Conservation (phyloP, 2,329 filamentous ascomycete genomes). For the Exserohilum rostratum region DNA sequence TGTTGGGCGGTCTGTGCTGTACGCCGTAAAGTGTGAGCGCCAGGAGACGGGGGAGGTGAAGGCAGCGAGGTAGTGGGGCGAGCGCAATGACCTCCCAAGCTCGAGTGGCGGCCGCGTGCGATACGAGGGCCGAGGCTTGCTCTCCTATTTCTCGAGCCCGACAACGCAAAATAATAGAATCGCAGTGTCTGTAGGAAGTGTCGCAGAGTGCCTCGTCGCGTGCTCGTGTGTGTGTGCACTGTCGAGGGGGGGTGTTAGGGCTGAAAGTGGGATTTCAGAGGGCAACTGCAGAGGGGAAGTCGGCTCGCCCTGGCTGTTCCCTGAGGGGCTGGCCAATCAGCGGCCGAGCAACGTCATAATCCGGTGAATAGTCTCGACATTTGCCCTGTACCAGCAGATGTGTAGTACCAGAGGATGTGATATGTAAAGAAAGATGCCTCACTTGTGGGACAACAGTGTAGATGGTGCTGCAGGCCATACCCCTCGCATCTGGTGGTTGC, state of each 20-base stretch:
- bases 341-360: slow-evolving; percentile 19
- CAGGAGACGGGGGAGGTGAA: slow-evolving; percentile 30
- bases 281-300: neutral
- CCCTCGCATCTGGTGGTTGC: neutral
- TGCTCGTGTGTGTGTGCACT: slow-evolving; percentile 34
- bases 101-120: slow-evolving; percentile 42
- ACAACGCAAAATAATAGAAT: slow-evolving; percentile 22
- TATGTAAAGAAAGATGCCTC: no score
- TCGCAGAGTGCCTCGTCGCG: slow-evolving; percentile 36
- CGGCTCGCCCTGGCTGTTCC: slow-evolving; percentile 14
- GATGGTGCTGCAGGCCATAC: neutral
- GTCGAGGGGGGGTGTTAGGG: slow-evolving; percentile 21
- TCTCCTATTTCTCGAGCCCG: slow-evolving; percentile 21
- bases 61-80: slow-evolving; percentile 42
- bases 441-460: neutral
- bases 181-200: slow-evolving; percentile 5
- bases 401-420: neutral
- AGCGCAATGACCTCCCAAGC: slow-evolving; percentile 34
- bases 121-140: slow-evolving; percentile 40
- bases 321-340: slow-evolving; percentile 20
- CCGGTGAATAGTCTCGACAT: slow-evolving; percentile 15
- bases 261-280: slow-evolving; percentile 26
- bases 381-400: neutral
- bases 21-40: slow-evolving; percentile 29
- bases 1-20: slow-evolving; percentile 34